Evolutionary conservation across 2,329 filamentous ascomycete genomes (phyloP).

Genomic region (Colletotrichum sp.): DNA sequence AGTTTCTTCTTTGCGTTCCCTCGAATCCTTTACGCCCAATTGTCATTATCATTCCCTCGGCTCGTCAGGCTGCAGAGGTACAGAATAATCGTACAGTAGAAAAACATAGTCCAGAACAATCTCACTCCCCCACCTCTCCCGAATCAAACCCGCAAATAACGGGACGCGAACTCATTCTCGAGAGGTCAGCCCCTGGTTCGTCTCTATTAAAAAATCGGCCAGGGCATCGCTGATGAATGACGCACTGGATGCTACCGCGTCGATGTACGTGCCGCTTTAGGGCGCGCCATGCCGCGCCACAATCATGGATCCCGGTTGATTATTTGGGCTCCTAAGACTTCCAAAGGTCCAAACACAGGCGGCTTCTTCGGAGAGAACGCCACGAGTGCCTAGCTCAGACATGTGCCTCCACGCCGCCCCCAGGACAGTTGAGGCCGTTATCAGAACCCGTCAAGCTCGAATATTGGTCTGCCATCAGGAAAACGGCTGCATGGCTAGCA

Average conservation of each 20-base stretch:
- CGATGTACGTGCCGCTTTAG: not conserved
- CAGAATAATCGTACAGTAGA: not conserved
- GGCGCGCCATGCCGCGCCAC: slow-evolving; percentile 1
- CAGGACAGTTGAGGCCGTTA: not conserved
- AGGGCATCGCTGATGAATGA: slow-evolving; percentile 4
- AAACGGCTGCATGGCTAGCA: not conserved
- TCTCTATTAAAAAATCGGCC: not conserved
- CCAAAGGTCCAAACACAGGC: not conserved
- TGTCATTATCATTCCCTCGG: not conserved
- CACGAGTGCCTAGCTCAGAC: not conserved
- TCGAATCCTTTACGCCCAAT: not conserved
- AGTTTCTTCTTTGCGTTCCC: not conserved
- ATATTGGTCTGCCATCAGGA: not conserved
- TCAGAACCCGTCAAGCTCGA: not conserved
- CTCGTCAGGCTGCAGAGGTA: not conserved
- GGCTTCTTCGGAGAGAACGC: slow-evolving; percentile 8
- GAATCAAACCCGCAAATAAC: not conserved
- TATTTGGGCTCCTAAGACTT: not conserved
- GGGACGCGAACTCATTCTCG: slow-evolving; percentile 8
- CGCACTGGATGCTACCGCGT: slow-evolving; percentile 2
- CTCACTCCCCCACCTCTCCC: slow-evolving; percentile 1
- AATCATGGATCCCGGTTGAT: slow-evolving; percentile 12
- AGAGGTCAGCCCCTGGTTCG: not conserved
- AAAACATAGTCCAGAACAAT: not conserved
- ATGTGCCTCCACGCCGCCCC: not conserved